A percentile compares a stretch with the other conserved stretches of the same genome.
phyloP scores from a whole-genome alignment of 1,284 basidiomycete genomes.

The Xerocomus amazonicus region DNA sequence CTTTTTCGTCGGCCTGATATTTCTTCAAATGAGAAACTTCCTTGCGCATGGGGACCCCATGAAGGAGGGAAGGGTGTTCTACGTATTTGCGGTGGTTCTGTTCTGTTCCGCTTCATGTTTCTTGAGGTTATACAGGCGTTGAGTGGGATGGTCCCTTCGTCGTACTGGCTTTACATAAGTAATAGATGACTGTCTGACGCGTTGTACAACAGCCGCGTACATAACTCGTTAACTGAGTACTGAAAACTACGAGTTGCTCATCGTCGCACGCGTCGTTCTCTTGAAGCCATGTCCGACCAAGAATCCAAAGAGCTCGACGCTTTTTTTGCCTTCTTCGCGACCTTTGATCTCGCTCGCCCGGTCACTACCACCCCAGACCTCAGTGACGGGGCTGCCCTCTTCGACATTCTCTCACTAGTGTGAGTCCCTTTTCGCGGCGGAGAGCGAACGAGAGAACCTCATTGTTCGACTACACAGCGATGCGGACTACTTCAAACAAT shows the following conservation, averaged over 20 bases:
- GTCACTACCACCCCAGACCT: constrained; percentile 64
- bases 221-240: neutral
- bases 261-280: constrained; percentile 1
- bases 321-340: constrained; percentile 73
- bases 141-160: constrained; percentile 1
- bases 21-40: constrained; percentile 77
- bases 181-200: constrained; percentile 1
- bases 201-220: neutral
- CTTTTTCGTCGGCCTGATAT: constrained; percentile 77
- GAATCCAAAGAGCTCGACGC: constrained; percentile 67
- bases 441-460: constrained; percentile 3
- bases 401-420: constrained; percentile 70
- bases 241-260: neutral
- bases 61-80: constrained; percentile 81
- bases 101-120: constrained; percentile 37
- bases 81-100: constrained; percentile 63
- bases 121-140: constrained; percentile 38
- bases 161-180: constrained; percentile 23
- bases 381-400: constrained; percentile 69
- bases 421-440: constrained; percentile 38
- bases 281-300: constrained; percentile 40
- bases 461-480: constrained; percentile 52
- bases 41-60: constrained; percentile 60
- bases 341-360: constrained; percentile 63
- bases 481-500: constrained; percentile 70